These are phyloP conservation scores for Urostyla sp. DNA, from an alignment of 73 alveolate genomes.

Conservation along the genomic window DNA sequence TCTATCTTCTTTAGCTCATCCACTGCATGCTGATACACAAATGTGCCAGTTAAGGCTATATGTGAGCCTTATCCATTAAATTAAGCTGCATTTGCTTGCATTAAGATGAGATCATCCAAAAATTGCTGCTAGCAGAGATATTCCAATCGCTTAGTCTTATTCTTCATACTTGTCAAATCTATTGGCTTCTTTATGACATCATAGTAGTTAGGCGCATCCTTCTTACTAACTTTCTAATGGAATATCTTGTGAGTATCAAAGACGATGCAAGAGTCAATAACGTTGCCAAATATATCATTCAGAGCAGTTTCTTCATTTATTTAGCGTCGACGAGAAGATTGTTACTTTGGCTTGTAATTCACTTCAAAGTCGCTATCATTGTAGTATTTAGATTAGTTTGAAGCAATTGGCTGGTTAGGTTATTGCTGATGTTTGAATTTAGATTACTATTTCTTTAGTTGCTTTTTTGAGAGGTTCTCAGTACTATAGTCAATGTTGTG, in stretches of 20 bases:
- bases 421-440: no score
- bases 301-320: constrained; percentile 26
- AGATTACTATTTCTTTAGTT: no score
- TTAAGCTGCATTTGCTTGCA: constrained; percentile 57
- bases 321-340: constrained; percentile 22
- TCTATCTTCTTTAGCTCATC: constrained; percentile 1
- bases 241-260: constrained; percentile 63
- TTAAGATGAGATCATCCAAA: constrained; percentile 46
- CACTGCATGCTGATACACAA: constrained; percentile 27
- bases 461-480: no score
- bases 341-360: constrained; percentile 26
- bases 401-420: no score
- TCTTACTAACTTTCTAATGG: constrained; percentile 68
- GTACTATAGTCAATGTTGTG: no score
- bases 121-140: constrained; percentile 48
- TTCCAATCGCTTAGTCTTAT: constrained; percentile 69
- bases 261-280: constrained; percentile 53
- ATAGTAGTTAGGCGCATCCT: constrained; percentile 86
- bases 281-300: constrained; percentile 24
- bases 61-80: constrained; percentile 58
- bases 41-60: constrained; percentile 42
- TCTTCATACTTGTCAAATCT: constrained; percentile 86
- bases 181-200: constrained; percentile 86
- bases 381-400: no score
- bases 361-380: constrained; percentile 41